These are phyloP conservation scores for Raphanus hybrid DNA, from an alignment of 441 rosid species.

Conservation along the genomic window DNA sequence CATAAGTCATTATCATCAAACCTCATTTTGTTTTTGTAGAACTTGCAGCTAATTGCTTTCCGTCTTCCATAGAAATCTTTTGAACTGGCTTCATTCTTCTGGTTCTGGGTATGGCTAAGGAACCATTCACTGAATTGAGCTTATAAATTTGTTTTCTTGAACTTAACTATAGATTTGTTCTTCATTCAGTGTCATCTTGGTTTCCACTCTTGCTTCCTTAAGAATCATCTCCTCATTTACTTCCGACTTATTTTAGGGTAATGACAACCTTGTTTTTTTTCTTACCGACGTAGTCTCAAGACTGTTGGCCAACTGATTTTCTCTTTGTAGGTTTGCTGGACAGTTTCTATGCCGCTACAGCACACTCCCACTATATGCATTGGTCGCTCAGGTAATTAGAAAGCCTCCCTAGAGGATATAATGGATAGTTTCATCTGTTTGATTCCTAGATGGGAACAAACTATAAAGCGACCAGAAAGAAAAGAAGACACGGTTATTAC, in stretches of 20 bases:
- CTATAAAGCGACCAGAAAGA: constrained; percentile 79
- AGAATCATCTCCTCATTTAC: constrained; percentile 65
- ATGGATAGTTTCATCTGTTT: constrained; percentile 1
- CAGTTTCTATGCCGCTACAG: constrained; percentile 77
- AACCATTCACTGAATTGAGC: not conserved
- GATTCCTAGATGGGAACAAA: constrained; percentile 87
- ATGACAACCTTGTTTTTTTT: constrained; percentile 1
- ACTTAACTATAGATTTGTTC: constrained; percentile 4
- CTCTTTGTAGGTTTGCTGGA: constrained; percentile 70
- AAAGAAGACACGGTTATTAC: constrained; percentile 64
- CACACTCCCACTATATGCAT: constrained; percentile 70
- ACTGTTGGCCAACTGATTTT: not conserved
- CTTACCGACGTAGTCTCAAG: not conserved
- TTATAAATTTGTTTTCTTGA: not conserved
- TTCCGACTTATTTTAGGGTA: constrained; percentile 80
- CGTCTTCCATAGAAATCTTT: constrained; percentile 42
- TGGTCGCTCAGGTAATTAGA: constrained; percentile 61
- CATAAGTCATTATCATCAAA: not conserved
- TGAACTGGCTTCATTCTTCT: constrained; percentile 88
- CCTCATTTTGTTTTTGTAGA: not conserved
- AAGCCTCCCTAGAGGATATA: not conserved
- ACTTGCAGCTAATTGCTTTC: constrained; percentile 23
- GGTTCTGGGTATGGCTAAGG: constrained; percentile 81
- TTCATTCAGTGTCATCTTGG: constrained; percentile 72
- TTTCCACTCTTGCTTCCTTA: constrained; percentile 66